Evolutionary conservation across 257 asterid genomes (phyloP).

Genomic region (Capsicum pubescens): DNA sequence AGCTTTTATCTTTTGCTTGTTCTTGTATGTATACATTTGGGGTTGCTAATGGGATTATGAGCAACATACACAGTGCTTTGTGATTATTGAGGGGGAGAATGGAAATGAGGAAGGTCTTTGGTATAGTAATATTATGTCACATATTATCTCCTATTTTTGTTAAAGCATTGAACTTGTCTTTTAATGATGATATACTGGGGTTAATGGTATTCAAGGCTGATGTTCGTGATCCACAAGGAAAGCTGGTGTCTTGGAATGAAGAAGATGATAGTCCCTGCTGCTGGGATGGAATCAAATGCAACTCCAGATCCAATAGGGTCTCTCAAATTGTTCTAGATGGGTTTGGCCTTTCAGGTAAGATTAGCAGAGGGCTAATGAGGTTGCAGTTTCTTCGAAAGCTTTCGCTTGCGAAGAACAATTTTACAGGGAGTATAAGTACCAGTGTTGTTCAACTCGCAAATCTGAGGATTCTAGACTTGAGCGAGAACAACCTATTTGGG

Average conservation of each 20-base stretch:
- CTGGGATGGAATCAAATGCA: slow-evolving; percentile 84
- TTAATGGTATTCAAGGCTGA: slow-evolving; percentile 91
- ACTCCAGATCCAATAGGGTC: slow-evolving; percentile 92
- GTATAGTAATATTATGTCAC: slow-evolving; percentile 33
- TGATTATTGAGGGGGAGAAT: slow-evolving; percentile 15
- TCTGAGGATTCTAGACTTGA: slow-evolving; percentile 74
- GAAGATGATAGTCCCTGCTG: slow-evolving; percentile 85
- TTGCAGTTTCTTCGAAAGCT: slow-evolving; percentile 74
- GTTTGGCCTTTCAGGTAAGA: slow-evolving; percentile 76
- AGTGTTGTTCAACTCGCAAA: slow-evolving; percentile 69
- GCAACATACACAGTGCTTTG: not conserved
- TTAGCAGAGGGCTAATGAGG: slow-evolving; percentile 85
- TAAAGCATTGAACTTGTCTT: slow-evolving; percentile 61
- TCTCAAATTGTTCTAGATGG: slow-evolving; percentile 87
- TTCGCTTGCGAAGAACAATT: slow-evolving; percentile 72
- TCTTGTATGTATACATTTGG: not conserved
- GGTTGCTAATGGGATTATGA: slow-evolving; percentile 10
- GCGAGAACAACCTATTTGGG: slow-evolving; percentile 73
- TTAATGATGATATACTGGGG: slow-evolving; percentile 92
- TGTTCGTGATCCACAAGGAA: slow-evolving; percentile 75
- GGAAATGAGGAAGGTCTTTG: slow-evolving; percentile 59
- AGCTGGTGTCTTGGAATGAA: slow-evolving; percentile 84
- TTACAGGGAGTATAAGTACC: slow-evolving; percentile 71
- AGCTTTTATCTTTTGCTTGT: not conserved
- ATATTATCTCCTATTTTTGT: slow-evolving; percentile 46